A percentile compares a stretch with the other conserved stretches of the same genome.
Conservation (phyloP, 1,284 basidiomycete genomes). For the Boletellus deceptivus region DNA sequence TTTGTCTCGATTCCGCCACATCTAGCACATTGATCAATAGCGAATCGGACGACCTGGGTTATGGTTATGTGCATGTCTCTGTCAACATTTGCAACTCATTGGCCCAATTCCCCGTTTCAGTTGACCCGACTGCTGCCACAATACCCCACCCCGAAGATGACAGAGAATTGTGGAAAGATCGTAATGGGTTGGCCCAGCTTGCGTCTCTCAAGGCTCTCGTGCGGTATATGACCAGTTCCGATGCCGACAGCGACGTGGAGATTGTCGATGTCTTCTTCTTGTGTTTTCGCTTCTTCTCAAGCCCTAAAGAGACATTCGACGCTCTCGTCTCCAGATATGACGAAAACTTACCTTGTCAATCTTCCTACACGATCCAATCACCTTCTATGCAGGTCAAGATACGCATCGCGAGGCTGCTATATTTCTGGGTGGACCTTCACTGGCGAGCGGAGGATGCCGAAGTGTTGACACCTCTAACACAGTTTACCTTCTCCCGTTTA, state of each 20-base stretch:
- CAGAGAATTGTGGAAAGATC: constrained; percentile 30
- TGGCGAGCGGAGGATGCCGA: constrained; percentile 59
- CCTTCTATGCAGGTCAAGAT: constrained; percentile 56
- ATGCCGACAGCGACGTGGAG: constrained; percentile 36
- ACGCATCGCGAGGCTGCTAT: constrained; percentile 64
- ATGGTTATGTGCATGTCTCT: constrained; percentile 26
- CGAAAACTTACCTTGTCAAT: constrained; percentile 34
- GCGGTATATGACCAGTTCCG: constrained; percentile 45
- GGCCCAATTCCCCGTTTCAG: constrained; percentile 29
- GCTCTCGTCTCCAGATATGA: constrained; percentile 61
- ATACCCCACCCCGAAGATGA: constrained; percentile 30
- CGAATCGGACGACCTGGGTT: constrained; percentile 12
- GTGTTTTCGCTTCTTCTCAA: constrained; percentile 74
- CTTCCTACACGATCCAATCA: constrained; percentile 39
- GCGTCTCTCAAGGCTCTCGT: constrained; percentile 47
- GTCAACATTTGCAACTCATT: constrained; percentile 29
- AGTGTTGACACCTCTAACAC: constrained; percentile 38
- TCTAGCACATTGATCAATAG: constrained; percentile 25
- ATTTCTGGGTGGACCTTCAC: constrained; percentile 74
- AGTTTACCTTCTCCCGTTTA: constrained; percentile 35
- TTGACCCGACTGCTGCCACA: constrained; percentile 14
- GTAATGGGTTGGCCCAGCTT: constrained; percentile 24
- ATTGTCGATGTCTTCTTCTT: constrained; percentile 63
- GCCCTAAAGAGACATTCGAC: constrained; percentile 53
- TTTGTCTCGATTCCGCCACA: constrained; percentile 3